These are phyloP conservation scores for Termitomyces sp. DNA, from an alignment of 768 basidiomycete species.

Conservation along the genomic window DNA sequence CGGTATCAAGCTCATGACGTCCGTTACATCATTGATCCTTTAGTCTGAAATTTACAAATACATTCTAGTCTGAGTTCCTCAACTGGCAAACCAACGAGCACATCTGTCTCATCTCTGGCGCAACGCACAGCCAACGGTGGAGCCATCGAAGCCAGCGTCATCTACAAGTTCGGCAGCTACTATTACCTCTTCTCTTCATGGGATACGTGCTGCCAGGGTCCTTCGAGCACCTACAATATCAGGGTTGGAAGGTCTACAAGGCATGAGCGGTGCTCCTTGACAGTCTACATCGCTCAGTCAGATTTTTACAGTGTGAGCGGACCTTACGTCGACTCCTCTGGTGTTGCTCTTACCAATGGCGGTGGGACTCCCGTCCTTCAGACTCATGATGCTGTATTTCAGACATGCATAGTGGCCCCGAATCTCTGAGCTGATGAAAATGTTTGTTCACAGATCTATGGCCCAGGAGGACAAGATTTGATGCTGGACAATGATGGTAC, in stretches of 20 bases:
- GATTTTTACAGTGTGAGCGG: neutral
- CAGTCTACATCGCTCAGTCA: neutral
- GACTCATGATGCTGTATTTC: neutral
- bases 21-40: neutral
- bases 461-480: slow-evolving; percentile 51
- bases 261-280: slow-evolving; percentile 13
- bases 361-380: slow-evolving; percentile 43
- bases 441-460: slow-evolving; percentile 28
- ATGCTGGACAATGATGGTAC: slow-evolving; percentile 38
- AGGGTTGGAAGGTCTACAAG: slow-evolving; percentile 44
- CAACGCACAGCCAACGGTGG: slow-evolving; percentile 35
- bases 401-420: neutral
- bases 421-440: neutral
- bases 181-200: slow-evolving; percentile 54
- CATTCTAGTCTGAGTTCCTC: slow-evolving; percentile 26
- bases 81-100: slow-evolving; percentile 35
- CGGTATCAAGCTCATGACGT: slow-evolving; percentile 35
- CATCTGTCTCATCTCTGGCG: slow-evolving; percentile 35
- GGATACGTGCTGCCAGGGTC: slow-evolving; percentile 47
- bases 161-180: slow-evolving; percentile 37
- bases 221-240: slow-evolving; percentile 52
- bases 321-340: slow-evolving; percentile 12
- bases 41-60: neutral
- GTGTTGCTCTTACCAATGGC: slow-evolving; percentile 36
- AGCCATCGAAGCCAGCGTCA: slow-evolving; percentile 43